Base-by-base conservation (phyloP, 352 stramenopile species). In the Globisporangium spiculum region DNA sequence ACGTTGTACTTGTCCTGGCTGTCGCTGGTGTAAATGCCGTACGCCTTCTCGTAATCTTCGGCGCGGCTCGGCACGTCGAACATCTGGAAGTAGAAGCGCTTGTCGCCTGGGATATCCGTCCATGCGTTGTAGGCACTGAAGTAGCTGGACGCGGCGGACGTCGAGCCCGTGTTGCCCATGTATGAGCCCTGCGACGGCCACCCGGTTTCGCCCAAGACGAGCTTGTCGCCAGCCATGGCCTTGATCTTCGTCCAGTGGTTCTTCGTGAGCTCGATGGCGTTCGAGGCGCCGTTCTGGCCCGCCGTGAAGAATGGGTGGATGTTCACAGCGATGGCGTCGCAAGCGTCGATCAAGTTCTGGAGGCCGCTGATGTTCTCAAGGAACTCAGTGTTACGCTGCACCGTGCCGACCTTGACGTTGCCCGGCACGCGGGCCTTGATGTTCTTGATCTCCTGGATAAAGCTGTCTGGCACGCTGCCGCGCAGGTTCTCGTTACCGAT, bases 61-160 rank as follows among this genome's bases (percentile, higher is more conserved):
- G 70, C 59, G 55, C 83, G 81, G 66, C 73, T 70, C 3, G 78
- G 76, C 22, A 73, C 76, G 72, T 93, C 81, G 61, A 87, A 93
- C 67, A 90, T 83, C 75, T 91, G 83, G 75, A 93, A 91, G 79
- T 88, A 91, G 68, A 81, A 90, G 59, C 86, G 86, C 46, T 76
- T 72, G 67, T 63, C 69, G 65, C 84, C 79, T 26, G 79, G 65
- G n/a, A 88, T 66, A 18, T 50, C 63, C 64, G 78, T 77, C 84
- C 84, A 92, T 18, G 69, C 63, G 75, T 92, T 79, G 78, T 91
- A 91, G n/a, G 71, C 72, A 50, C 69, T 69, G 69, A 79, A 93
- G 75, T 90, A 93, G 12, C 60, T 71, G 52, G 78, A 32, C 1
- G 84, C 78, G 22, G 64, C 60, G 1, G 77, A 59, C 14, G 70